Conservation (phyloP, 306 rosid genomes). For the Dryas alaskensis region DNA sequence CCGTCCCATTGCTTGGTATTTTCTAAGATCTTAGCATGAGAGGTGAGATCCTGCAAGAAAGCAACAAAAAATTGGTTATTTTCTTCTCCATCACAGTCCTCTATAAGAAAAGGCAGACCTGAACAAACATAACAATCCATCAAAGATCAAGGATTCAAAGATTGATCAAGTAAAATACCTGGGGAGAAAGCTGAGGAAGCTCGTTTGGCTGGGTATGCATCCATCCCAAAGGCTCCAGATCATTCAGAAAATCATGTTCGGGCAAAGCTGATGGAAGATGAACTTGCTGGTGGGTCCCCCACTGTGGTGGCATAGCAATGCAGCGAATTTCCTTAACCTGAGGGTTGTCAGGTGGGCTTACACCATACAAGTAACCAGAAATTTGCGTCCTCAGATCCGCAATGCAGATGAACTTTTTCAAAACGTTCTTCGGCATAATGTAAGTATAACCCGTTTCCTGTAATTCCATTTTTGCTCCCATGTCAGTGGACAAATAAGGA, state of each 20-base stretch:
- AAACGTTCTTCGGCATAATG: slow-evolving; percentile 95
- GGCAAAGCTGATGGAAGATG: slow-evolving; percentile 93
- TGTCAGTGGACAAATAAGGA: slow-evolving; percentile 20
- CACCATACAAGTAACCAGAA: slow-evolving; percentile 89
- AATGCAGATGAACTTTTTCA: slow-evolving; percentile 95
- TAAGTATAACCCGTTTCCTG: slow-evolving; percentile 99
- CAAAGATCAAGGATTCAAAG: not conserved
- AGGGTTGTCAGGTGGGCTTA: slow-evolving; percentile 98
- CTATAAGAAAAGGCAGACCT: not conserved
- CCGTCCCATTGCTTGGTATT: slow-evolving; percentile 99
- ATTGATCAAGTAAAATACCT: slow-evolving; percentile 40
- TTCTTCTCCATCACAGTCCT: not conserved
- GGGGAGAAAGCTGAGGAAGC: slow-evolving; percentile 96
- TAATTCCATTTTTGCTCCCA: slow-evolving; percentile 16
- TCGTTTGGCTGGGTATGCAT: slow-evolving; percentile 99
- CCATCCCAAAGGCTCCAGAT: slow-evolving; percentile 99
- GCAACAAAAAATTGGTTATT: slow-evolving; percentile 2
- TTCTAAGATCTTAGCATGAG: slow-evolving; percentile 90
- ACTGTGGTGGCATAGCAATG: slow-evolving; percentile 95
- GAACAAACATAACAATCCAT: not conserved
- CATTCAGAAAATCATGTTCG: slow-evolving; percentile 93
- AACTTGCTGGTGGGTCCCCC: slow-evolving; percentile 99
- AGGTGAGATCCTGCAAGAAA: slow-evolving; percentile 80
- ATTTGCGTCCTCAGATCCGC: slow-evolving; percentile 98
- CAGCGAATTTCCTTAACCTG: slow-evolving; percentile 98